Evolutionary conservation across 2,329 filamentous ascomycete species (phyloP).

Genomic region (Colletotrichum australisinense): DNA sequence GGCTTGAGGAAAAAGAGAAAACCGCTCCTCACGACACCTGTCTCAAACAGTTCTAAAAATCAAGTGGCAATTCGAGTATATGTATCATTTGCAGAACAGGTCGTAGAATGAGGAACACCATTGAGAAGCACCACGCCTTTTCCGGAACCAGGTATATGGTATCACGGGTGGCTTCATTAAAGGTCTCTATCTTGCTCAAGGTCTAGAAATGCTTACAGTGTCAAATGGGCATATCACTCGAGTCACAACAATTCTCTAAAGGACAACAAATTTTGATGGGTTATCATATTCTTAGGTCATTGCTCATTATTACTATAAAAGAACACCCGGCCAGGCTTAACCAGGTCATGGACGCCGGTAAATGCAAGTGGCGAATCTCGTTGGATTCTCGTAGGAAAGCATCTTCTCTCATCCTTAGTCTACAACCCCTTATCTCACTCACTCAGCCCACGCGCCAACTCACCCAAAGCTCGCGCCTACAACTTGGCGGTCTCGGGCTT

Average conservation of each 20-base stretch:
- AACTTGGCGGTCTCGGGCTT: slow-evolving; percentile 37
- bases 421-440: background rate
- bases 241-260: background rate
- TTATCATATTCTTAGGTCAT: slow-evolving; percentile 20
- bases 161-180: background rate
- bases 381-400: background rate
- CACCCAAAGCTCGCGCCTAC: background rate
- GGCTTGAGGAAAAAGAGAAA: too few relatives aligned
- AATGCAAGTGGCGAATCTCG: slow-evolving; percentile 13
- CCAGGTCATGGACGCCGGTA: slow-evolving; percentile 24
- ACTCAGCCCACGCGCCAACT: background rate
- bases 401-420: background rate
- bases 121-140: too few relatives aligned
- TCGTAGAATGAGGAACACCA: background rate
- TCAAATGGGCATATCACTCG: background rate
- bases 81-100: too few relatives aligned
- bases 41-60: too few relatives aligned
- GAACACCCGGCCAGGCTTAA: background rate
- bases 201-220: too few relatives aligned
- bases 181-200: background rate
- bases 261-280: background rate
- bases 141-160: background rate
- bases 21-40: too few relatives aligned
- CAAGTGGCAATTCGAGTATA: too few relatives aligned
- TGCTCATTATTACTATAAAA: slow-evolving; percentile 31